Percentiles rank a stretch among this genome's conserved stretches.
phyloP scores from a whole-genome alignment of 331 rosid species.

The Acacia concinna region DNA sequence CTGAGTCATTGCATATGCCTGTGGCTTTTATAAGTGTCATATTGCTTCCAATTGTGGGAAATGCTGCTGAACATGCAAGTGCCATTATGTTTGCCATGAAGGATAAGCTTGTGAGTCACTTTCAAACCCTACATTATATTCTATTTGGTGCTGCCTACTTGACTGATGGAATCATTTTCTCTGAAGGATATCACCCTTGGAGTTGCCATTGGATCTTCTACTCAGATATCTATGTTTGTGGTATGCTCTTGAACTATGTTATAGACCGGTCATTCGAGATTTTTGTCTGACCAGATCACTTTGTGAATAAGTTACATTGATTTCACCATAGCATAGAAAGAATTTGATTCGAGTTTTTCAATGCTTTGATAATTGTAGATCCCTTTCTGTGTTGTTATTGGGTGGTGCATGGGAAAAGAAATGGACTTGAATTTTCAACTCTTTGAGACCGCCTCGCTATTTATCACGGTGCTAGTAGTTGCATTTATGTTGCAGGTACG shows the following conservation, averaged over 20 bases:
- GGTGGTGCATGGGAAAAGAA: conserved; percentile 87
- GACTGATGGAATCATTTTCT: conserved; percentile 37
- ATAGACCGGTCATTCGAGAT: conserved; percentile 4
- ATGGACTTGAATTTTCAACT: conserved; percentile 97
- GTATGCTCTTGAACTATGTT: conserved; percentile 52
- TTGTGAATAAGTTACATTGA: neutral
- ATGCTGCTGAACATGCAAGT: conserved; percentile 97
- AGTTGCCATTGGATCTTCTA: conserved; percentile 95
- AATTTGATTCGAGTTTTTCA: conserved; percentile 8
- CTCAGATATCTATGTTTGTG: conserved; percentile 96
- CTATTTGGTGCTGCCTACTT: conserved; percentile 13
- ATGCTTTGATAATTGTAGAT: conserved; percentile 53
- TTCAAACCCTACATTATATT: conserved; percentile 32
- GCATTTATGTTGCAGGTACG: conserved; percentile 94
- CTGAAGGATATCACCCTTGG: conserved; percentile 84
- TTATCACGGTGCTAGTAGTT: conserved; percentile 87
- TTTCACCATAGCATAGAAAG: conserved; percentile 20
- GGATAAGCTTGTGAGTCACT: conserved; percentile 89
- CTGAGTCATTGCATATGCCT: conserved; percentile 74
- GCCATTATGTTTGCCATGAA: conserved; percentile 97
- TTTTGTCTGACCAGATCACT: conserved; percentile 5
- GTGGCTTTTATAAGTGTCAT: conserved; percentile 92
- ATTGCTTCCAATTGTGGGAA: conserved; percentile 89
- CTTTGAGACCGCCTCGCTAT: conserved; percentile 91
- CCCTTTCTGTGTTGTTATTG: conserved; percentile 90